Base-by-base conservation (phyloP, 2,329 filamentous ascomycete species). In the Penicillium sp. region DNA sequence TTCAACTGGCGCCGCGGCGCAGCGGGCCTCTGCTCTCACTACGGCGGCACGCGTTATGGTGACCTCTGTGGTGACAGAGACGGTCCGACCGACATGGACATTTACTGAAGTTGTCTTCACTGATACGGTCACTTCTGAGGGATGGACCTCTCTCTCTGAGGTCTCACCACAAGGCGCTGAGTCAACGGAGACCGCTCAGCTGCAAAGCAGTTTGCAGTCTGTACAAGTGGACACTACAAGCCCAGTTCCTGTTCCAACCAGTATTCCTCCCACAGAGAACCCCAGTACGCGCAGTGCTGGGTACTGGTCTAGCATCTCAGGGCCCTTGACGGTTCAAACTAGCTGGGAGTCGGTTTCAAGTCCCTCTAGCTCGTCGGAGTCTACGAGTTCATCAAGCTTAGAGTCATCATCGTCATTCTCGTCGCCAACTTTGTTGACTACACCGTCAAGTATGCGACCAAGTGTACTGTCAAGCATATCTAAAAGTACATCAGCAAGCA, bases 1-100 rank as follows among this genome's bases (percentile, higher is more conserved):
- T 61, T 53, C 61, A 28, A 54, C 50, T 54, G 57, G 51, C 40
- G 61, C 57, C 13, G 45, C 49, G 31, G 32, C 46, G 9, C 27
- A 41, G 23, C 38, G 37, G 25, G 42, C 47, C 13, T 28, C 43
- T 41, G 45, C 27, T 4, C 27, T 38, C 18, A 8, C 27, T 25
- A n/a, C 9, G 10, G 8, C 20, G 9, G n/a, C 44, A 5, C 9
- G 25, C 8, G 46, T 53, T 29, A 39, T 15, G 7, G 13, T 57
- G 12, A 53, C 53, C 1, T 57, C 50, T 20, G 35, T 52, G 3
- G n/a, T 55, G 24, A 52, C 47, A n/a, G 50, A 55, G 15, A 57
- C 53, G 0, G 38, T 48, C 15, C 53, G 40, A 28, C 50, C 55
- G 18, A 49, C 46, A 2, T 24, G 18, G 42, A 29, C 42, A 6